Conservation (phyloP, 768 basidiomycete species). For the Tephrocybe sp. region DNA sequence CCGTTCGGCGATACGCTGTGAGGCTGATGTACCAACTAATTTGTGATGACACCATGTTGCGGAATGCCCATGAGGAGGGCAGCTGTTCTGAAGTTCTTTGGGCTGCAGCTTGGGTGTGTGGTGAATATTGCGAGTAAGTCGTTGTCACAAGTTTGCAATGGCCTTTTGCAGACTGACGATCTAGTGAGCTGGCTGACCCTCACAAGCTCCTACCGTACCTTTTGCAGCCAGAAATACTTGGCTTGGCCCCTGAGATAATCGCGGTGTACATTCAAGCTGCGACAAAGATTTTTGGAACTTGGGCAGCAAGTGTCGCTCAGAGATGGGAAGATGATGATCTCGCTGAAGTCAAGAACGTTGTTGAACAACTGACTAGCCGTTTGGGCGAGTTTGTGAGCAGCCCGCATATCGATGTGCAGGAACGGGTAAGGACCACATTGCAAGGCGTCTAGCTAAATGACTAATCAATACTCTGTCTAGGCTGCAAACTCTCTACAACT, state of each 20-base stretch:
- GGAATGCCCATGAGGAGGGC: constrained; percentile 63
- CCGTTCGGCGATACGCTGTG: constrained; percentile 75
- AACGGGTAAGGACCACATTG: constrained; percentile 55
- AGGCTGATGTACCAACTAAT: constrained; percentile 80
- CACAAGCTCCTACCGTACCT: constrained; percentile 72
- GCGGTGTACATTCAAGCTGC: constrained; percentile 81
- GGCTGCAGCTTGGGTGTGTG: constrained; percentile 96
- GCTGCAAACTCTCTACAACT: constrained; percentile 80
- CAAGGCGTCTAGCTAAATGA: constrained; percentile 2
- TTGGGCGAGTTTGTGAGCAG: constrained; percentile 57
- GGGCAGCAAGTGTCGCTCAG: constrained; percentile 74
- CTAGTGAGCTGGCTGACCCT: constrained; percentile 76
- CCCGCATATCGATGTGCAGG: constrained; percentile 85
- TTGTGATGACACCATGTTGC: constrained; percentile 71
- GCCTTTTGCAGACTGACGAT: constrained; percentile 2
- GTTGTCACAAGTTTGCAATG: neutral
- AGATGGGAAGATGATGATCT: constrained; percentile 76
- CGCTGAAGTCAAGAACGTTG: constrained; percentile 58
- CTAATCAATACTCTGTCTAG: constrained; percentile 32
- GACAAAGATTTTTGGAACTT: constrained; percentile 83
- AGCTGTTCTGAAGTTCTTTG: constrained; percentile 85
- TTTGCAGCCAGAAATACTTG: constrained; percentile 55
- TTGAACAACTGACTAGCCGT: constrained; percentile 59
- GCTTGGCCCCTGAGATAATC: constrained; percentile 60
- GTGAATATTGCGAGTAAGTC: constrained; percentile 87